Conservation (phyloP, 2,329 filamentous ascomycete species). For the Piedraia hortae region DNA sequence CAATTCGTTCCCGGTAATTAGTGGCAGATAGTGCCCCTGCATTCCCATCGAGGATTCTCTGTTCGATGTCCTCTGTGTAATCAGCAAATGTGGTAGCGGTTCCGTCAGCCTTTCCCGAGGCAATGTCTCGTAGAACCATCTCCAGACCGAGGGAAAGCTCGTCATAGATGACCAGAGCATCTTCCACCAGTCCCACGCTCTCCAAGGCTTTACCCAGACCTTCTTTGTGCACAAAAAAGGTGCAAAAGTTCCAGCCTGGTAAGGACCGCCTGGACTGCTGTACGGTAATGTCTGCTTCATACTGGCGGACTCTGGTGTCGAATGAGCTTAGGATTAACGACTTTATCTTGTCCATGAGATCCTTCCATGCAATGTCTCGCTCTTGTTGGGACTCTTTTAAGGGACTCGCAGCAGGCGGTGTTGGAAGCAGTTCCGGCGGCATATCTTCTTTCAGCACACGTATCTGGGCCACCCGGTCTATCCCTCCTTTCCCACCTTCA, state of each 20-base stretch:
- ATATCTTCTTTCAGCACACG: conserved; percentile 31
- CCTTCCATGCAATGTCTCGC: conserved; percentile 53
- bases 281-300: conserved; percentile 91
- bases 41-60: conserved; percentile 6
- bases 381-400: conserved; percentile 50
- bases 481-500: conserved; percentile 38
- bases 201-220: conserved; percentile 83
- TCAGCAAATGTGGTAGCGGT: conserved; percentile 45
- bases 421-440: conserved; percentile 19
- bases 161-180: conserved; percentile 83
- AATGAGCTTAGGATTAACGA: conserved; percentile 68
- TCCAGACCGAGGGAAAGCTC: conserved; percentile 76
- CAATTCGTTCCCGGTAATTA: conserved; percentile 68
- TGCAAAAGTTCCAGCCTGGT: conserved; percentile 97
- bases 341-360: conserved; percentile 68
- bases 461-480: conserved; percentile 65
- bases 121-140: conserved; percentile 49
- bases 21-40: conserved; percentile 23
- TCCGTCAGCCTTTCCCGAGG: conserved; percentile 28
- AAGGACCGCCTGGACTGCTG: conserved; percentile 65
- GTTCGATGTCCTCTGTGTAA: conserved; percentile 41
- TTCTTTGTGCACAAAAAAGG: conserved; percentile 94
- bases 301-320: conserved; percentile 69
- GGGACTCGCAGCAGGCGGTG: conserved; percentile 16
- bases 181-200: conserved; percentile 82